Base-by-base conservation (phyloP, 23 red algal genomes). In the Rhodosorus marinus region DNA sequence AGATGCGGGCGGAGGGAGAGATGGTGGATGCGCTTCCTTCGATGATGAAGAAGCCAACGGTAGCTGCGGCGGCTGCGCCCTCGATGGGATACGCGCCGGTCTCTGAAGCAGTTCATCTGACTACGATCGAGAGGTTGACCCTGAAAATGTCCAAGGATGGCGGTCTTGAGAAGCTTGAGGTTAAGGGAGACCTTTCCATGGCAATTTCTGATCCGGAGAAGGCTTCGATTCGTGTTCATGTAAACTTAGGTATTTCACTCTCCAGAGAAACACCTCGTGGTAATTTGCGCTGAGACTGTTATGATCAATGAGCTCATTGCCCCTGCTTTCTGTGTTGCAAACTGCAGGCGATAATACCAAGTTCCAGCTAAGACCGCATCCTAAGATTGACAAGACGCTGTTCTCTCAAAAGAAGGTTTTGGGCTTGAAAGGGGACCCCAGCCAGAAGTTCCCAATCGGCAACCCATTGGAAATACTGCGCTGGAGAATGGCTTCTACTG, bases 141-240 rank as follows among this genome's bases (percentile, higher is more conserved):
- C 62, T 80, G 38, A 51, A 30, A 6, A 58, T 98, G 6, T 66
- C 51, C 25, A 40, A 80, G 5, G 90, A 98, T 32, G 90, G 90
- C 14, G 77, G 80, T 14, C 69, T 98, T 51, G 56, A 85, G 57
- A 78, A 7, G 29, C 45, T 98, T 47, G 77, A 98, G 33, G 71
- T 98, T n/a, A 83, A 84, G 49, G 90, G 90, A 33, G 75, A 98
- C 49, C 51, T 98, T 4, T 50, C 86, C 35, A 38, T 98, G n/a
- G 66, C 73, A 8, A 70, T 98, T 33, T 59, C 54, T 29, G 90
- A 98, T 32, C 60, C 70, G 4, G 2, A 56, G n/a, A 63, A 57
- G 68, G 77, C 90, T 40, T 32, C 38, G 7, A 64, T 79, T 49
- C 62, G 70, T 2, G 26, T 98, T 14, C 41, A 55, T 24, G 66